These are phyloP conservation scores for Pyrenophora graminea DNA, from an alignment of 2,329 filamentous ascomycete genomes.

Conservation along the genomic window DNA sequence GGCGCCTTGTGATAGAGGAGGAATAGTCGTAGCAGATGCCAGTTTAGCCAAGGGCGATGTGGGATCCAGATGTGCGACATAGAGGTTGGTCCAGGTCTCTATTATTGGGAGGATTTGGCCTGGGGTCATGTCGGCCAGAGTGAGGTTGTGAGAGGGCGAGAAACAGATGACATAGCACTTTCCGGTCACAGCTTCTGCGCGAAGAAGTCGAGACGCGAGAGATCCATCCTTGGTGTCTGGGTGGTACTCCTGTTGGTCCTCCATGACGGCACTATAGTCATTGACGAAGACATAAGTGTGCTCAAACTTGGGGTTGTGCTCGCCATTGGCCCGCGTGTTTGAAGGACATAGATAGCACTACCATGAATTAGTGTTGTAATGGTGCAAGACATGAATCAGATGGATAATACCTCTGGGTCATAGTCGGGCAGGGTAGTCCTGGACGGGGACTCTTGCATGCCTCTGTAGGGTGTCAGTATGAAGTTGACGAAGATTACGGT, in stretches of 20 bases:
- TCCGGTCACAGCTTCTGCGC: conserved; percentile 84
- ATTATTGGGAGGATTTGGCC: conserved; percentile 80
- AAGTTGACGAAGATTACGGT: not conserved
- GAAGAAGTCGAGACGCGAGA: conserved; percentile 74
- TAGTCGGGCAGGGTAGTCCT: conserved; percentile 69
- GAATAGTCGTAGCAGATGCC: conserved; percentile 53
- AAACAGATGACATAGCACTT: conserved; percentile 98
- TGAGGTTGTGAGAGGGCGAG: conserved; percentile 85
- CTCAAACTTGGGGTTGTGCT: conserved; percentile 82
- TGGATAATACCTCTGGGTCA: conserved; percentile 62
- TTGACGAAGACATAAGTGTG: conserved; percentile 94
- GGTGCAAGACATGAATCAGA: not conserved
- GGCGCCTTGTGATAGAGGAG: conserved; percentile 52
- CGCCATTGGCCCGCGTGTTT: conserved; percentile 85
- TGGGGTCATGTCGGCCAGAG: conserved; percentile 84
- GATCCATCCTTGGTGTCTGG: conserved; percentile 56
- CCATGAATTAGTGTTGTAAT: conserved; percentile 25
- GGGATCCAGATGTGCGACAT: conserved; percentile 77
- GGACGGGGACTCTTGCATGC: conserved; percentile 54
- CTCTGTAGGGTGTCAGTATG: conserved; percentile 39
- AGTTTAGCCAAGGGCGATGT: conserved; percentile 64
- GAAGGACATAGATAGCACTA: conserved; percentile 94
- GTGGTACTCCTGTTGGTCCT: conserved; percentile 81
- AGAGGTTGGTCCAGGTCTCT: conserved; percentile 89
- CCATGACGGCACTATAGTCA: conserved; percentile 96